These are phyloP conservation scores for Hippophae tibetana DNA, from an alignment of 306 rosid species.

Conservation along the genomic window DNA sequence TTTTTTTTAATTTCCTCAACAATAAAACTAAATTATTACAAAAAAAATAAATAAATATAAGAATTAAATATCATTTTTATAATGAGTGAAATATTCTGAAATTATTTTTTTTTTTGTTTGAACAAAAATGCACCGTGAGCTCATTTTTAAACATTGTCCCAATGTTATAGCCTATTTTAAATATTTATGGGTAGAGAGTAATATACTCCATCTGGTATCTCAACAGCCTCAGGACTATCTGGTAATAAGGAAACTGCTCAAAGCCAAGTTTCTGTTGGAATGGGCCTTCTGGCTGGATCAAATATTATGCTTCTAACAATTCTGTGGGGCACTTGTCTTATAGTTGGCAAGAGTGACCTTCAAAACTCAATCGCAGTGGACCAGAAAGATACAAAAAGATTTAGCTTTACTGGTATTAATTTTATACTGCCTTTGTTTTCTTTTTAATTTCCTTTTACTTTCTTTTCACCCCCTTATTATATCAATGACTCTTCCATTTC, in stretches of 20 bases:
- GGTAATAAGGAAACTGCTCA: constrained; percentile 56
- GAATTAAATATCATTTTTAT: too few species aligned
- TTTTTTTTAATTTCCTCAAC: too few species aligned
- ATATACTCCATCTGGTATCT: background rate
- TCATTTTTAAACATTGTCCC: background rate
- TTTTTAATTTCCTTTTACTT: too few species aligned
- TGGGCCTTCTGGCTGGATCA: constrained; percentile 75
- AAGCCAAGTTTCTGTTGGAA: constrained; percentile 65
- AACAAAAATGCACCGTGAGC: too few species aligned
- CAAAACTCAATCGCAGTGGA: constrained; percentile 47
- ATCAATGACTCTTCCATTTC: too few species aligned
- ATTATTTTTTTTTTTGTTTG: too few species aligned
- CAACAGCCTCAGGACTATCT: constrained; percentile 58
- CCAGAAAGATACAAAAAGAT: constrained; percentile 38
- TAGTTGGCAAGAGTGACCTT: constrained; percentile 69
- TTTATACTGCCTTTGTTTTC: background rate
- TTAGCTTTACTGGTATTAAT: constrained; percentile 40
- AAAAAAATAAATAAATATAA: too few species aligned
- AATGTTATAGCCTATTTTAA: background rate
- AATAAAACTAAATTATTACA: too few species aligned
- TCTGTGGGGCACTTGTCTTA: constrained; percentile 57
- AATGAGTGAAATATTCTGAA: too few species aligned
- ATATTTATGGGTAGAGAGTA: too few species aligned
- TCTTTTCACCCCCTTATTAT: too few species aligned
- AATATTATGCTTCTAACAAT: constrained; percentile 62